These are phyloP conservation scores for Acer negundo DNA, from an alignment of 345 rosid genomes.

Conservation along the genomic window DNA sequence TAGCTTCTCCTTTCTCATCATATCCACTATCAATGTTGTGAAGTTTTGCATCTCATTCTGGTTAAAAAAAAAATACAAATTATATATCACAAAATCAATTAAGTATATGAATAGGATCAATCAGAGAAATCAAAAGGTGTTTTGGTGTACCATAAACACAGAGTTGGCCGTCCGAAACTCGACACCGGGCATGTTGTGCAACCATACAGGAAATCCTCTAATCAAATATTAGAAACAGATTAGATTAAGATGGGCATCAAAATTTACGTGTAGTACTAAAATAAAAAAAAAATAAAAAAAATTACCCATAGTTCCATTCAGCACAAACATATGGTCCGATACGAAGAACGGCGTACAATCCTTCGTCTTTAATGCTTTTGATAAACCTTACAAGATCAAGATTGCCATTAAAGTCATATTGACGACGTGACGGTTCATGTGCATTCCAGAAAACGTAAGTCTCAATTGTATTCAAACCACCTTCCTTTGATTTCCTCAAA, in stretches of 20 bases:
- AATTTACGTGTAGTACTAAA: too few relatives aligned
- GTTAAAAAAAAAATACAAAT: neutral
- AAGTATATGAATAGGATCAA: too few relatives aligned
- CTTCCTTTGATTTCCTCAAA: constrained; percentile 59
- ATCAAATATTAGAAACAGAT: neutral
- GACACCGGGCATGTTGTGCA: constrained; percentile 39
- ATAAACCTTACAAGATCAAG: constrained; percentile 59
- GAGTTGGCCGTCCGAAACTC: constrained; percentile 41
- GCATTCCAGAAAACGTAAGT: constrained; percentile 71
- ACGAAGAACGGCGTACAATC: constrained; percentile 55
- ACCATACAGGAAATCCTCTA: constrained; percentile 69
- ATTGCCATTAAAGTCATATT: constrained; percentile 53
- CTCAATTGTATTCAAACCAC: constrained; percentile 64
- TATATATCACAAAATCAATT: too few relatives aligned
- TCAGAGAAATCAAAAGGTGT: too few relatives aligned
- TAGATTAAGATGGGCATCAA: too few relatives aligned
- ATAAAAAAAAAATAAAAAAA: neutral
- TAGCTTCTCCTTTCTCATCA: constrained; percentile 57
- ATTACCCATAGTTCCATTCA: constrained; percentile 74
- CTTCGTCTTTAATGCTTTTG: constrained; percentile 49
- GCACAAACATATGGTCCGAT: constrained; percentile 82
- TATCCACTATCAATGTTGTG: constrained; percentile 56
- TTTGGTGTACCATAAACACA: constrained; percentile 41
- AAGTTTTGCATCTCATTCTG: constrained; percentile 78
- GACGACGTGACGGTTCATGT: constrained; percentile 57